Conservation (phyloP, 1,284 basidiomycete genomes). For the Sphagnurus paluster region DNA sequence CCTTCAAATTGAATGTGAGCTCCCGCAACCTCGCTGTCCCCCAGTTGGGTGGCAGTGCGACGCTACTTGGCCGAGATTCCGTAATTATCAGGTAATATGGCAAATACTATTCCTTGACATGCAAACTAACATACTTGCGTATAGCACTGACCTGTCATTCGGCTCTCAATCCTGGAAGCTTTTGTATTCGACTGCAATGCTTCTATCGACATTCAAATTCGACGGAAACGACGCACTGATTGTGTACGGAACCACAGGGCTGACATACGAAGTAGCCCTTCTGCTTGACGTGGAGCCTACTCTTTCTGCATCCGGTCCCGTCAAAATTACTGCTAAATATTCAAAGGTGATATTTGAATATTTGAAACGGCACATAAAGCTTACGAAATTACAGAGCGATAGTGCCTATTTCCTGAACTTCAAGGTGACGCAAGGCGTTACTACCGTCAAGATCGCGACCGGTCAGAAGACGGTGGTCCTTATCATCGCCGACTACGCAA, state of each 20-base stretch:
- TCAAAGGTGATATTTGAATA: slow-evolving; percentile 1
- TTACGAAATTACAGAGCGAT: slow-evolving; percentile 1
- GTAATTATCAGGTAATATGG: slow-evolving; percentile 7
- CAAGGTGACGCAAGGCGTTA: slow-evolving; percentile 10
- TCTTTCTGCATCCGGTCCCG: slow-evolving; percentile 7
- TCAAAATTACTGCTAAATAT: slow-evolving; percentile 12
- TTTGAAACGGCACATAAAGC: background rate
- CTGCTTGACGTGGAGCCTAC: slow-evolving; percentile 4
- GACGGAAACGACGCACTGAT: slow-evolving; percentile 16
- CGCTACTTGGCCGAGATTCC: slow-evolving; percentile 18
- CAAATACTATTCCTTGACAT: background rate
- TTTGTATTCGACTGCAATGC: slow-evolving; percentile 19
- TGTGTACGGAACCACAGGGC: slow-evolving; percentile 16
- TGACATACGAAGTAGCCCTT: slow-evolving; percentile 17
- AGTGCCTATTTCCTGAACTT: slow-evolving; percentile 11
- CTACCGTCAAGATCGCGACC: slow-evolving; percentile 8
- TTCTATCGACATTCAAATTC: slow-evolving; percentile 15
- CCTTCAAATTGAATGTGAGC: slow-evolving; percentile 14
- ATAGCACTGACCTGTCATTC: slow-evolving; percentile 14
- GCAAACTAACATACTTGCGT: background rate
- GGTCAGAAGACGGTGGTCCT: slow-evolving; percentile 8
- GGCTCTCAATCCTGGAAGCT: slow-evolving; percentile 16
- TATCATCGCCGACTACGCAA: slow-evolving; percentile 18
- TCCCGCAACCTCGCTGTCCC: slow-evolving; percentile 13
- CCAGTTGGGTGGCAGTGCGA: slow-evolving; percentile 11